These are phyloP conservation scores for Pythium guiyangense DNA, from an alignment of 352 stramenopile species.

Conservation along the genomic window DNA sequence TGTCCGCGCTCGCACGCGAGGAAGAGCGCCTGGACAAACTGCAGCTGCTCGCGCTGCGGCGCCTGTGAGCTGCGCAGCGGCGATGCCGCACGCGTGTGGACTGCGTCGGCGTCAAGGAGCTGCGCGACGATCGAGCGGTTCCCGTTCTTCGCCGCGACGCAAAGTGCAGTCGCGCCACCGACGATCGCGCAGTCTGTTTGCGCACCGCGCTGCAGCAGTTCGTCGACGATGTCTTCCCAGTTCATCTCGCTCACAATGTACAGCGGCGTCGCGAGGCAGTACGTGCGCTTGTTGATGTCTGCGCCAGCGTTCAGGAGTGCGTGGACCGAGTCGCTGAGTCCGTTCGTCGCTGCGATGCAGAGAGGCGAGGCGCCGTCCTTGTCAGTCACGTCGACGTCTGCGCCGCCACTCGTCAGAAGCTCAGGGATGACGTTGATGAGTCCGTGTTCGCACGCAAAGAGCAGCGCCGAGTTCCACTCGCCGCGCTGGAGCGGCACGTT, in stretches of 20 bases:
- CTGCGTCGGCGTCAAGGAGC: slow-evolving; percentile 37
- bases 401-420: slow-evolving; percentile 28
- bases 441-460: slow-evolving; percentile 59
- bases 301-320: slow-evolving; percentile 42
- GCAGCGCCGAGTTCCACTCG: slow-evolving; percentile 38
- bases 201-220: slow-evolving; percentile 44
- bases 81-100: slow-evolving; percentile 5
- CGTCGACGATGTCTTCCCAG: slow-evolving; percentile 61
- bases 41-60: slow-evolving; percentile 14
- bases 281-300: slow-evolving; percentile 56
- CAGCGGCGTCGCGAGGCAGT: slow-evolving; percentile 63
- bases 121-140: slow-evolving; percentile 48
- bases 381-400: slow-evolving; percentile 60
- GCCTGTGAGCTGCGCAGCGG: slow-evolving; percentile 6
- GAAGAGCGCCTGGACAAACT: slow-evolving; percentile 69
- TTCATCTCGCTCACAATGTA: slow-evolving; percentile 77
- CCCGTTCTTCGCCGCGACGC: slow-evolving; percentile 75
- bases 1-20: slow-evolving; percentile 75
- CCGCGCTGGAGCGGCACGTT: slow-evolving; percentile 48
- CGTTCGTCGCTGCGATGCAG: slow-evolving; percentile 56
- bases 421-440: slow-evolving; percentile 36
- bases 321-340: slow-evolving; percentile 34
- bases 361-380: slow-evolving; percentile 53
- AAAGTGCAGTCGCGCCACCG: slow-evolving; percentile 61
- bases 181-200: slow-evolving; percentile 33